These are phyloP conservation scores for Aciculoconidium aculeatum DNA, from an alignment of 805 yeast genomes.

Conservation along the genomic window DNA sequence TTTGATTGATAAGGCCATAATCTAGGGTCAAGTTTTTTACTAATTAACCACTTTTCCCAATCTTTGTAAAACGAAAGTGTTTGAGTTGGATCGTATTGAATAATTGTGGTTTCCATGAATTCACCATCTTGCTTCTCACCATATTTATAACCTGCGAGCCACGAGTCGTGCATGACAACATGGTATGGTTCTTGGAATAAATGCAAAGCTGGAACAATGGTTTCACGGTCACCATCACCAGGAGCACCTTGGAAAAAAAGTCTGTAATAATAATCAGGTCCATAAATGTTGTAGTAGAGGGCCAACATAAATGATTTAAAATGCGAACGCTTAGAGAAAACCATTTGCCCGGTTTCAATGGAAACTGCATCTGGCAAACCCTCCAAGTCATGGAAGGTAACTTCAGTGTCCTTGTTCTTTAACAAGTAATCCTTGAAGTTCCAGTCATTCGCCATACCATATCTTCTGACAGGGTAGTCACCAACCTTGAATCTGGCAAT, in stretches of 20 bases:
- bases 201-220: slow-evolving; percentile 33
- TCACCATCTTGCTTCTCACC: slow-evolving; percentile 4
- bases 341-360: slow-evolving; percentile 34
- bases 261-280: slow-evolving; percentile 21
- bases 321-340: slow-evolving; percentile 29
- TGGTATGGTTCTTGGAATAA: slow-evolving; percentile 31
- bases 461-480: slow-evolving; percentile 20
- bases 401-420: slow-evolving; percentile 12
- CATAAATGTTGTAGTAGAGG: slow-evolving; percentile 30
- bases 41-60: slow-evolving; percentile 24
- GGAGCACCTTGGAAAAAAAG: slow-evolving; percentile 31
- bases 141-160: slow-evolving; percentile 16
- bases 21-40: slow-evolving; percentile 13
- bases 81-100: slow-evolving; percentile 17
- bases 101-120: slow-evolving; percentile 19
- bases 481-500: slow-evolving; percentile 26
- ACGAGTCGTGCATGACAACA: slow-evolving; percentile 15
- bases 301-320: slow-evolving; percentile 25
- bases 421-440: slow-evolving; percentile 16
- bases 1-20: slow-evolving; percentile 14
- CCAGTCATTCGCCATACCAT: slow-evolving; percentile 24
- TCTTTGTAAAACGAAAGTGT: slow-evolving; percentile 10
- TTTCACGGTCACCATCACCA: slow-evolving; percentile 33
- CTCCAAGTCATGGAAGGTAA: slow-evolving; percentile 27
- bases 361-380: slow-evolving; percentile 24